Percentiles rank a stretch among this genome's conserved stretches.
Conservation (phyloP, 139 green algal genomes). For the Asterochloris sp. region DNA sequence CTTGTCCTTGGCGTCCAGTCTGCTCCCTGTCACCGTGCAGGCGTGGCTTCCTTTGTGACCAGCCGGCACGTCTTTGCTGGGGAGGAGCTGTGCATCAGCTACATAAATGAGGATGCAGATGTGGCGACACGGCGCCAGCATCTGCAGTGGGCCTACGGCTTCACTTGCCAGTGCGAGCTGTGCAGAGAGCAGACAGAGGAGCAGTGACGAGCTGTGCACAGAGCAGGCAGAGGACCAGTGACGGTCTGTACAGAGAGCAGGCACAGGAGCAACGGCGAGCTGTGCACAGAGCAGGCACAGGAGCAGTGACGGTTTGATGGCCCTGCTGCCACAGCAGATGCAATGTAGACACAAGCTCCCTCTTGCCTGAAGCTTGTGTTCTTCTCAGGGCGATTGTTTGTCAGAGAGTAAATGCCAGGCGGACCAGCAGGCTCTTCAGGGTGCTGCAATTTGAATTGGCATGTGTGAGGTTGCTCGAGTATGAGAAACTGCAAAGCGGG, state of each 20-base stretch:
- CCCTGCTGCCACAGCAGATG: too few species aligned
- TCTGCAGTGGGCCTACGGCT: conserved; percentile 51
- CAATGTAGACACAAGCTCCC: too few species aligned
- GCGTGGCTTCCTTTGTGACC: conserved; percentile 23
- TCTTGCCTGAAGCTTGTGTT: too few species aligned
- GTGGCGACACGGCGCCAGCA: conserved; percentile 16
- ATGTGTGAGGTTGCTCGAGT: too few species aligned
- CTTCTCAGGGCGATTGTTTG: too few species aligned
- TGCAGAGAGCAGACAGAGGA: conserved; percentile 36
- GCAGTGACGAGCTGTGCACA: conserved; percentile 22
- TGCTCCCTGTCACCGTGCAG: background rate
- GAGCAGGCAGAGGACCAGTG: conserved; percentile 25
- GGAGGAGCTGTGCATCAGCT: conserved; percentile 54
- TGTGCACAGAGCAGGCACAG: conserved; percentile 35
- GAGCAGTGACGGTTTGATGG: background rate
- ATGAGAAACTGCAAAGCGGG: too few species aligned
- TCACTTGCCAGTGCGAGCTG: conserved; percentile 41
- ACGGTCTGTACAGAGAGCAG: conserved; percentile 43
- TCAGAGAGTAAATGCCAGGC: too few species aligned
- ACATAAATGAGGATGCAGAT: conserved; percentile 39
- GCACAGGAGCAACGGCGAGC: conserved; percentile 6
- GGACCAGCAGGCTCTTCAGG: too few species aligned
- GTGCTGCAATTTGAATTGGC: too few species aligned
- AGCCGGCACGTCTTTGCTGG: conserved; percentile 26
- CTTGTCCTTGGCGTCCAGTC: background rate